Conservation (phyloP, 169 alveolate species). For the Plasmodium fragile region DNA sequence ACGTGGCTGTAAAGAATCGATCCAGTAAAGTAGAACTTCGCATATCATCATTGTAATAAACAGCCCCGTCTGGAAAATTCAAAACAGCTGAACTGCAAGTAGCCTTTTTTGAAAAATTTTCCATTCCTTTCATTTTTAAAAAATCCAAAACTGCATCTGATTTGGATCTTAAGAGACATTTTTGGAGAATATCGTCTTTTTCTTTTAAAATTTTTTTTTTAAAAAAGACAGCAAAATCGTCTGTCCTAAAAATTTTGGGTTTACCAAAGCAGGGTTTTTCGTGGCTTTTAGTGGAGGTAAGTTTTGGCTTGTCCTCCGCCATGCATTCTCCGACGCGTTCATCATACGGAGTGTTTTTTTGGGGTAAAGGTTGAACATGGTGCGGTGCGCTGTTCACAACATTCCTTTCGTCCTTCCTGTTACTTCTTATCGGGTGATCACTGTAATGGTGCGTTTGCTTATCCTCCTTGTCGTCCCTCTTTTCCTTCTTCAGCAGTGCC, state of each 20-base stretch:
- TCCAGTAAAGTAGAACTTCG: conserved; percentile 35
- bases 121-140: conserved; percentile 27
- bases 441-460: background rate
- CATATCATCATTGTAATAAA: background rate
- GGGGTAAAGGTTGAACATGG: background rate
- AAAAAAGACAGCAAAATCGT: conserved; percentile 40
- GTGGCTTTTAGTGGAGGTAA: background rate
- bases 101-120: conserved; percentile 17
- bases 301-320: conserved; percentile 3
- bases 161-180: conserved; percentile 56
- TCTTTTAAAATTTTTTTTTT: conserved; percentile 51
- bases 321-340: background rate
- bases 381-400: background rate
- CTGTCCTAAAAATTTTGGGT: conserved; percentile 60
- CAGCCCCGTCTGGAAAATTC: background rate
- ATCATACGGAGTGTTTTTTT: background rate
- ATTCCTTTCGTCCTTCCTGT: background rate
- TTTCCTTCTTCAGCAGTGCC: background rate
- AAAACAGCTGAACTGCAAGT: background rate
- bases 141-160: conserved; percentile 66
- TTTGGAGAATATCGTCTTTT: conserved; percentile 42
- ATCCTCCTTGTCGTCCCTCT: background rate
- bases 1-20: conserved; percentile 52
- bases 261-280: conserved; percentile 57
- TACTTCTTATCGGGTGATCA: background rate